Percentiles rank a stretch among this genome's conserved stretches.
Evolutionary conservation across 805 yeast species (phyloP).

Genomic region (Metschnikowia kofuensis): DNA sequence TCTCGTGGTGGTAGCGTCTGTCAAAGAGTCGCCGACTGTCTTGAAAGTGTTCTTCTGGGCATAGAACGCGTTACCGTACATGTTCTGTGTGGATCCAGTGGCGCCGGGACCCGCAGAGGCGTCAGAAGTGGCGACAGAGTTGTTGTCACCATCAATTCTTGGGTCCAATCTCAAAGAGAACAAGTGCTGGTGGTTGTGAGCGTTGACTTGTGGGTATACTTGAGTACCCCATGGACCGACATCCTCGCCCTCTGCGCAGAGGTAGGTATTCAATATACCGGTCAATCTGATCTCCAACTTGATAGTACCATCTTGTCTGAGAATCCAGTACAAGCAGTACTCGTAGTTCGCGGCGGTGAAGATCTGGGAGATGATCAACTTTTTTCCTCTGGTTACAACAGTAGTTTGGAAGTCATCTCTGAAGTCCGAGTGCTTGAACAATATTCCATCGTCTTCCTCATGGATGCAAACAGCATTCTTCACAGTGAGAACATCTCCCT

Average conservation of each 20-base stretch:
- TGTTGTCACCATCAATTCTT: slow-evolving; percentile 75
- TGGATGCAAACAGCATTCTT: slow-evolving; percentile 81
- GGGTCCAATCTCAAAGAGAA: slow-evolving; percentile 78
- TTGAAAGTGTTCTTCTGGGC: slow-evolving; percentile 64
- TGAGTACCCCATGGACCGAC: slow-evolving; percentile 76
- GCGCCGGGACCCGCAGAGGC: slow-evolving; percentile 58
- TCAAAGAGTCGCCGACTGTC: slow-evolving; percentile 63
- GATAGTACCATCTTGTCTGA: slow-evolving; percentile 82
- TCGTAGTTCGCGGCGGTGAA: slow-evolving; percentile 87
- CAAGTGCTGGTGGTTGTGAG: slow-evolving; percentile 85
- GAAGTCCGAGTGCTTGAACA: slow-evolving; percentile 81
- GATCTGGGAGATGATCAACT: slow-evolving; percentile 71
- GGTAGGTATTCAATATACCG: slow-evolving; percentile 76
- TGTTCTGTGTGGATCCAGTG: slow-evolving; percentile 64
- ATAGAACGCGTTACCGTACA: slow-evolving; percentile 75
- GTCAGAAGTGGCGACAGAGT: slow-evolving; percentile 68
- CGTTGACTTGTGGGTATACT: slow-evolving; percentile 77
- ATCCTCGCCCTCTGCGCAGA: slow-evolving; percentile 61
- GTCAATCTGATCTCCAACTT: slow-evolving; percentile 76
- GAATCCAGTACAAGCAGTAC: slow-evolving; percentile 79
- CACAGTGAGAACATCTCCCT: slow-evolving; percentile 67
- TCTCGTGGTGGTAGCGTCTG: slow-evolving; percentile 63
- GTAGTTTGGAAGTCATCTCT: slow-evolving; percentile 76
- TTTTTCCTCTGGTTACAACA: slow-evolving; percentile 72
- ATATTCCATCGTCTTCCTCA: slow-evolving; percentile 80